Base-by-base conservation (phyloP, 2,329 filamentous ascomycete species). In the Trichophyton schoenleinii region DNA sequence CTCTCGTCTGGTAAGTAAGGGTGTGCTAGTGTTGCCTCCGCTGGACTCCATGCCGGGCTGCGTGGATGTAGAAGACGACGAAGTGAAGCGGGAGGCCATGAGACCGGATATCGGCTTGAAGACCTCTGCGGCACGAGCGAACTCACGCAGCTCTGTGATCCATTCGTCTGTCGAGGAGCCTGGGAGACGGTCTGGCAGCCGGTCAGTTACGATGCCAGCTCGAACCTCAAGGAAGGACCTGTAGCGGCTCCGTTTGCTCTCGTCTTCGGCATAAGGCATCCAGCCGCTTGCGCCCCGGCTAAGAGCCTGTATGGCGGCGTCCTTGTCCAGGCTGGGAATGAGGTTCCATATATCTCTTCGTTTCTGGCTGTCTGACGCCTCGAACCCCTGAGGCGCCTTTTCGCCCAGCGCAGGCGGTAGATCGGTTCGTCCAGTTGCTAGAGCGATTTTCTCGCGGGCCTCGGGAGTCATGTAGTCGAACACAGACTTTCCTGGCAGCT, bases 31-130 rank as follows among this genome's bases (percentile, higher is more conserved):
- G 2, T 75, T 70, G n/a, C 9, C 15, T 22, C 55, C 18, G 41
- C 31, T 9, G 9, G 28, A 8, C 7, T 31, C 28, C 6, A 31
- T 31, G 2, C 28, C 28, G 28, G 28, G 28, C 28, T 31, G 28
- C 28, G 53, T 78, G 15, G 34, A 38, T 13, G 41, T 44, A 18
- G 41, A n/a, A 15, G 7, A 53, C 0, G 85, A 83, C 1, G 88
- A 87, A 0, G 91, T 96, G 71, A 99, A 99, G 0, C 92, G 86
- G 20, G 88, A 90, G 15, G 92, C 94, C 90, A 99, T 97, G 64
- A 89, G 80, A 0, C 91, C 91, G 1, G 88, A 89, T 76, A 95
- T 89, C 0, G 94, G 94, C 71, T 89, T 92, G 78, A 97, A 99
- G 20, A 97, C 85, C 66, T 84, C 78, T 0, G 87, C 87, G 3